Base-by-base conservation (phyloP, 2,329 filamentous ascomycete genomes). In the Fusarium sp. region DNA sequence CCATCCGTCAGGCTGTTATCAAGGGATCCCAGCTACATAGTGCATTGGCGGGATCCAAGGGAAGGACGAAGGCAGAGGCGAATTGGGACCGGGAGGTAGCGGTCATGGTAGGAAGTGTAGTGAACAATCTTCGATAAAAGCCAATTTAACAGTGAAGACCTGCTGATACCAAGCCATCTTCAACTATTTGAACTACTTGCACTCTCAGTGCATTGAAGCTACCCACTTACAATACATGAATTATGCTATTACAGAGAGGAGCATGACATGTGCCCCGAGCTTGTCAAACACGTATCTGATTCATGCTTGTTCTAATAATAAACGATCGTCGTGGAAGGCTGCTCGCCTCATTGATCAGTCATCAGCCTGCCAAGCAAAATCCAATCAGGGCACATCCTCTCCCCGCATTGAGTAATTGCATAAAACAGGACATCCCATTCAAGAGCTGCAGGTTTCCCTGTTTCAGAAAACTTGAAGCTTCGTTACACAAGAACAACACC, bases 61-160 rank as follows among this genome's bases (percentile, higher is more conserved):
- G 79, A 43, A 87, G 83, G 73, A 80, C 77, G 31, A 85, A 83
- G 60, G 80, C 84, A 43, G 76, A 81, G n/a, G 81, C 81, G 14
- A 82, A 82, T 58, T 98, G 93, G 93, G 95, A 98, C 75, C 87
- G 95, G 41, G 96, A 98, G 81, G 91, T 94, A 49, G 94, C 94
- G 3, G 94, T 98, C 49, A 98, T 98, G 95, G 92, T 97, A 43
- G 91, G 92, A 54, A 93, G 93, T 74, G 89, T 98, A 8, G 85
- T 94, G 41, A 87, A 86, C 49, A 85, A 85, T 62, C 73, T 89
- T 13, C 80, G 84, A 66, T 77, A 65, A 64, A 31, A 23, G 23
- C 37, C 44, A n/a, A 21, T 26, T 31, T 31, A 18, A 52, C 23
- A 48, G 31, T 28, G 12, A 44, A n/a, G 18, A 13, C 21, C 14